A percentile compares a stretch with the other conserved stretches of the same genome.
These are phyloP conservation scores for Poronia punctata DNA, from an alignment of 495 filamentous ascomycete species.

Conservation along the genomic window DNA sequence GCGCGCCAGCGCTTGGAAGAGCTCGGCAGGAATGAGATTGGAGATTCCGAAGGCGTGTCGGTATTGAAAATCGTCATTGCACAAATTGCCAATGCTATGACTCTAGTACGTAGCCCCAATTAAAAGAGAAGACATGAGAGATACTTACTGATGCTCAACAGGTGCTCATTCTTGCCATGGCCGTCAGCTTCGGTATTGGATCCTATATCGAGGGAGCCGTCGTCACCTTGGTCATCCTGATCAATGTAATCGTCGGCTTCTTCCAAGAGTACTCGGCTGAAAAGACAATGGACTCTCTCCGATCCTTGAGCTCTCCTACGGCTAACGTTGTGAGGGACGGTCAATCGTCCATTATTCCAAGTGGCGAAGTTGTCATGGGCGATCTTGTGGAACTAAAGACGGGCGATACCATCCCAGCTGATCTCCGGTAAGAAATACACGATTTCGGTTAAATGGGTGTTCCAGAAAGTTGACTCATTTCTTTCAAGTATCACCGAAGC, in stretches of 20 bases:
- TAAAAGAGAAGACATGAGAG: conserved; percentile 31
- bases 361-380: conserved; percentile 50
- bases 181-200: conserved; percentile 58
- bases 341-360: conserved; percentile 44
- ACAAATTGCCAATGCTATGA: conserved; percentile 51
- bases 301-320: conserved; percentile 56
- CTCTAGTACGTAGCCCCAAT: conserved; percentile 32
- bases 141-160: conserved; percentile 18
- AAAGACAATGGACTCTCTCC: conserved; percentile 69
- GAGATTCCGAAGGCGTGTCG: conserved; percentile 53
- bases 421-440: conserved; percentile 32
- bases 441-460: background rate
- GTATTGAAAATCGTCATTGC: conserved; percentile 62
- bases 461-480: background rate
- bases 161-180: conserved; percentile 71
- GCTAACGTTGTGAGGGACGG: conserved; percentile 52
- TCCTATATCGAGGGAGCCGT: conserved; percentile 69
- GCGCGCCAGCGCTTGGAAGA: conserved; percentile 48
- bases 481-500: conserved; percentile 29
- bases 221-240: conserved; percentile 54
- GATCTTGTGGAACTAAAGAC: conserved; percentile 64
- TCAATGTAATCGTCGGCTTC: conserved; percentile 65
- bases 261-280: conserved; percentile 65
- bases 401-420: conserved; percentile 73
- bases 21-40: conserved; percentile 57